Evolutionary conservation across 257 asterid species (phyloP).

Genomic region (Solanum sitiens): DNA sequence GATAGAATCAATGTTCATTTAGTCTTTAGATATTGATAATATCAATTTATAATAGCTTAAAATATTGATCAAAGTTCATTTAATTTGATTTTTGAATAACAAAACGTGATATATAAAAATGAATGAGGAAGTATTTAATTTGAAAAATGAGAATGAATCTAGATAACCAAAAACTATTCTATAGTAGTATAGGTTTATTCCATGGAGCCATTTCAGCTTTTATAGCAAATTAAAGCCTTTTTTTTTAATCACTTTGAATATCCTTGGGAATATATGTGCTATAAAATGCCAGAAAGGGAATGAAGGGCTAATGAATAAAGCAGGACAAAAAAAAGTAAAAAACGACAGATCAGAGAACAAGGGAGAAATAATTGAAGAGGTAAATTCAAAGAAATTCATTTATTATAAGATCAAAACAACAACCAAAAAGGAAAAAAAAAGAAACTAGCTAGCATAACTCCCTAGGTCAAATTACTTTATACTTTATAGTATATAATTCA

Average conservation of each 20-base stretch:
- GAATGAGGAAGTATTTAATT: neutral
- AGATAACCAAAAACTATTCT: neutral
- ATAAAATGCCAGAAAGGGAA: neutral
- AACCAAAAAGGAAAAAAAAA: neutral
- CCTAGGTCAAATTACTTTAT: neutral
- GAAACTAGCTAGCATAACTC: neutral
- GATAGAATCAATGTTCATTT: neutral
- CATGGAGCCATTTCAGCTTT: neutral
- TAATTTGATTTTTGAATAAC: no score
- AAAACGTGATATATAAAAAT: neutral
- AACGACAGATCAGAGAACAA: neutral
- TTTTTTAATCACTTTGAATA: neutral
- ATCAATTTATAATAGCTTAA: no score
- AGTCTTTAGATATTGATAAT: no score
- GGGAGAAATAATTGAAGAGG: neutral
- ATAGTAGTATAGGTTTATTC: neutral
- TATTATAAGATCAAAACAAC: neutral
- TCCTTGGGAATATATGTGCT: neutral
- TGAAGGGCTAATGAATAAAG: neutral
- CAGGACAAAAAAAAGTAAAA: neutral
- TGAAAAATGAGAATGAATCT: neutral
- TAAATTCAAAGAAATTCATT: neutral
- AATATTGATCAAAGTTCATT: no score
- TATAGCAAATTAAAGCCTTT: neutral
- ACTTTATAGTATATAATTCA: neutral